Conservation (phyloP, 164 flowering plant genomes). For the Echeveria elegans region DNA sequence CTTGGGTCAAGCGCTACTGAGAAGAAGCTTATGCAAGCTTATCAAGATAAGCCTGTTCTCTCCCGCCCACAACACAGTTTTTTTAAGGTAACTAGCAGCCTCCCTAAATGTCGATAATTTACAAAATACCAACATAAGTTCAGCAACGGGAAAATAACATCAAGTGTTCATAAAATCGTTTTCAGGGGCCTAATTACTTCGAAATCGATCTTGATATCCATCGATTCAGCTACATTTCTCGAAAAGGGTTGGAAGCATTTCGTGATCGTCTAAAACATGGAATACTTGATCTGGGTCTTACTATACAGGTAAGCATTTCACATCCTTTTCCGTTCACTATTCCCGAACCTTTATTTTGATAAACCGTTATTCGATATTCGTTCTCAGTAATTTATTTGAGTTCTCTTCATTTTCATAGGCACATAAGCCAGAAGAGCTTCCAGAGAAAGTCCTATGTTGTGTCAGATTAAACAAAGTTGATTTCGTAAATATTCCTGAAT, state of each 20-base stretch:
- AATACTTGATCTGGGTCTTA: slow-evolving; percentile 34
- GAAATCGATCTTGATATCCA: slow-evolving; percentile 11
- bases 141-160: background rate
- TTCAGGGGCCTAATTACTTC: slow-evolving; percentile 11
- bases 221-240: slow-evolving; percentile 12
- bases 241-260: slow-evolving; percentile 12
- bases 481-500: slow-evolving; percentile 32
- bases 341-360: background rate
- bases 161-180: background rate
- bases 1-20: slow-evolving; percentile 67
- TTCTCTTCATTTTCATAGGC: slow-evolving; percentile 37
- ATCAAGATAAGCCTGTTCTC: slow-evolving; percentile 95
- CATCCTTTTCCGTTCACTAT: background rate
- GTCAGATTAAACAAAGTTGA: slow-evolving; percentile 72
- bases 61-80: slow-evolving; percentile 98
- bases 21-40: slow-evolving; percentile 72
- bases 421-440: slow-evolving; percentile 85
- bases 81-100: slow-evolving; percentile 41
- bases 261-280: slow-evolving; percentile 32
- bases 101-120: background rate
- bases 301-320: slow-evolving; percentile 35
- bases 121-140: background rate
- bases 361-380: background rate
- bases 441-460: slow-evolving; percentile 81
- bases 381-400: background rate